Evolutionary conservation across 192 early-diverging fungal genomes (phyloP), one percentile per base, ranked within the genome.

Genomic region (Entophlyctis luteolus): DNA sequence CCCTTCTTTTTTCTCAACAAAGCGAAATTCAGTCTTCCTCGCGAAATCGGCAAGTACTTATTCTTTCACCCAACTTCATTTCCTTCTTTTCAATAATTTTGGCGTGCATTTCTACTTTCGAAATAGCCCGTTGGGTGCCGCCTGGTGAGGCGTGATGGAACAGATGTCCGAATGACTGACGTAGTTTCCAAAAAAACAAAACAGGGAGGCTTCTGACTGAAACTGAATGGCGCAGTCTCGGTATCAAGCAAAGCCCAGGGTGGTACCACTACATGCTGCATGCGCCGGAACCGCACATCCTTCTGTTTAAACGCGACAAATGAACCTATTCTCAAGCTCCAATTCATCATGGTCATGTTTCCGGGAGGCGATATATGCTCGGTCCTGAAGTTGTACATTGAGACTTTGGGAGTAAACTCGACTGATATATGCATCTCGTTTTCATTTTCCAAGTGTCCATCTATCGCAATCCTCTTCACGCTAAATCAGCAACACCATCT

Each of bases 181-280:
- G n/a, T n/a, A n/a, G n/a, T n/a, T n/a, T n/a, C n/a, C n/a, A n/a
- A n/a, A n/a, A n/a, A n/a, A n/a, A n/a, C n/a, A n/a, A n/a, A n/a
- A 53, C 18, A 65, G 71, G 63, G 8, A 48, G 71, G 8, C 55
- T 72, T 1, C 65, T 72, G 71, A 57, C 63, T 27, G 72, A 73
- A 36, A 14, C 6, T 5, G 72, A 73, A 35, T 73, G 72, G 72
- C 28, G 72, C n/a, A 16, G 35, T 3, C 48, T 70, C 1, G 72
- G 72, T 48, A 60, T 73, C 16, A 57, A 60, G 36, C 72, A 73
- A 47, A 70, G 66, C 50, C 72, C 50, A 10, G 72, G 72, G 0
- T 73, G 72, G 72, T 55, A 59, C n/a, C 72, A 73, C 38, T 73
- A 73, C 53, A 48, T 73, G 68, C 56, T 73, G 23, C 72, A 73